Evolutionary conservation across 2,329 filamentous ascomycete species (phyloP).

Genomic region (Colletotrichum musae): DNA sequence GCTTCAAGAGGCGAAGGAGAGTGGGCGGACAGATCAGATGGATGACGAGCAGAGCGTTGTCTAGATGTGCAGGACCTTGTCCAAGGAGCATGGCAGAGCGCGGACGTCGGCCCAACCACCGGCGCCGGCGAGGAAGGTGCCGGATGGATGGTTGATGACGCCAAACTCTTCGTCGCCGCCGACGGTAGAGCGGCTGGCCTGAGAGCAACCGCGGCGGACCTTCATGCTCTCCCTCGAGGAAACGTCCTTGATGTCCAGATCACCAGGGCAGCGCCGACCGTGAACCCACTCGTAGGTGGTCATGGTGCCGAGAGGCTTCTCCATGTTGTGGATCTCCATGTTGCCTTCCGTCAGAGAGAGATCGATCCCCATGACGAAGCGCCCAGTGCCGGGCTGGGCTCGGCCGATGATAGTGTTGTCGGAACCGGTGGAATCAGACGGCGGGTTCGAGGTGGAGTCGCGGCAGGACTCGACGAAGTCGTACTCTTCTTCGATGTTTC

Average conservation of each 20-base stretch:
- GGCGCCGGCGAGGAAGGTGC: constrained; percentile 22
- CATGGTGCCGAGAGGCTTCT: constrained; percentile 10
- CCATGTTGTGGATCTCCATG: constrained; percentile 23
- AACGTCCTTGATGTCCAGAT: constrained; percentile 29
- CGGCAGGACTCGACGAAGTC: background rate
- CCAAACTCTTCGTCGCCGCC: constrained; percentile 23
- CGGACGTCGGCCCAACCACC: constrained; percentile 33
- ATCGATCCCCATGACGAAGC: background rate
- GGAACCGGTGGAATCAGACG: constrained; percentile 18
- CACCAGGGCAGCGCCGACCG: constrained; percentile 25
- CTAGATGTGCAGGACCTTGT: constrained; percentile 10
- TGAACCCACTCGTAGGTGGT: constrained; percentile 30
- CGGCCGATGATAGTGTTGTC: constrained; percentile 22
- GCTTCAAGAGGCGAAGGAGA: background rate
- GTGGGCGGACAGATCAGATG: background rate
- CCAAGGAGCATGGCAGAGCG: background rate
- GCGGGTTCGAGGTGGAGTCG: background rate
- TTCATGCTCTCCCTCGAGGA: constrained; percentile 36
- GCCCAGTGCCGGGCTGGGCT: background rate
- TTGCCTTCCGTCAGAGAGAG: constrained; percentile 25
- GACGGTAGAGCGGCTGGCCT: constrained; percentile 14
- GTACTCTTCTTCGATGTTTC: constrained; percentile 8
- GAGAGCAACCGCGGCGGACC: constrained; percentile 23
- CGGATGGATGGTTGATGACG: constrained; percentile 34
- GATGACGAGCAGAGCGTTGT: background rate